Conservation (phyloP, 2,329 filamentous ascomycete genomes). For the Colletotrichum sp. region DNA sequence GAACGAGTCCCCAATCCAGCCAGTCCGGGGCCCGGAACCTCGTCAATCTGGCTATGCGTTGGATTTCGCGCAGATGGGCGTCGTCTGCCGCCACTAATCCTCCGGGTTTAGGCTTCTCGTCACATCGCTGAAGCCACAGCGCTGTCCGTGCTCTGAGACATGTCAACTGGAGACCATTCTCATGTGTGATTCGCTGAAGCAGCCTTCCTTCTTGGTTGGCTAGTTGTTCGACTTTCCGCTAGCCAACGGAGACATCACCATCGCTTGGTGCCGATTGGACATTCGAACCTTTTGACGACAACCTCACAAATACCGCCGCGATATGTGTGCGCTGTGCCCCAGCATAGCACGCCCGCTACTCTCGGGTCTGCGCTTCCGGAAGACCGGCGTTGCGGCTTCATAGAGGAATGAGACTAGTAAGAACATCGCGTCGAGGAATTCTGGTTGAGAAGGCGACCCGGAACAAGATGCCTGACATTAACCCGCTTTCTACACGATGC, state of each 20-base stretch:
- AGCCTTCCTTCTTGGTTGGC: not conserved
- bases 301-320: not conserved
- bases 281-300: not conserved
- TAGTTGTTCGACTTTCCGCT: not conserved
- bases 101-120: not conserved
- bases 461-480: not conserved
- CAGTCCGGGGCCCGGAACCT: not conserved
- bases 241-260: not conserved
- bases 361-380: not conserved
- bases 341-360: not conserved
- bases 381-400: not conserved
- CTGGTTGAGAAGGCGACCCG: not conserved
- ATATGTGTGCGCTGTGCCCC: not conserved
- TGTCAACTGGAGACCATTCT: not conserved
- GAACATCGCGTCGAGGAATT: not conserved
- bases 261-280: not conserved
- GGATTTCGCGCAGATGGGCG: slow-evolving; percentile 2
- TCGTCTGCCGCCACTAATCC: not conserved
- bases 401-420: not conserved
- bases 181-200: not conserved
- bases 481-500: not conserved
- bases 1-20: not conserved
- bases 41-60: slow-evolving; percentile 7
- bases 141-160: slow-evolving; percentile 14
- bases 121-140: not conserved